phyloP scores from a whole-genome alignment of 257 asterid genomes.

The Verbena officinalis region DNA sequence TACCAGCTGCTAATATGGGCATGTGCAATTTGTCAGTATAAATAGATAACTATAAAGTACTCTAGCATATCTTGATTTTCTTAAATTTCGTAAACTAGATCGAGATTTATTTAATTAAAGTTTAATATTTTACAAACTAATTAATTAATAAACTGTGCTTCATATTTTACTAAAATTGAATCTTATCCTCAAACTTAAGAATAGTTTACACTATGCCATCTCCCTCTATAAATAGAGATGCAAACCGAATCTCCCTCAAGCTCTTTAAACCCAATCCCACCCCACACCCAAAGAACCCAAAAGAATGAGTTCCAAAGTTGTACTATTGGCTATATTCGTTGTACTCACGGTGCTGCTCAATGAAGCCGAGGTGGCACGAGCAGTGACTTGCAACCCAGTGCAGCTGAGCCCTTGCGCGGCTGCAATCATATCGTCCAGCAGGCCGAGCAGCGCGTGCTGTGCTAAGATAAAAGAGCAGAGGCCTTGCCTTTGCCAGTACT shows the following conservation, averaged over 20 bases:
- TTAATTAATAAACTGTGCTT: too few species aligned
- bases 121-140: too few species aligned
- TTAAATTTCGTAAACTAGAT: too few species aligned
- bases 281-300: neutral
- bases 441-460: constrained; percentile 62
- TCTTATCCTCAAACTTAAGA: too few species aligned
- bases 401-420: constrained; percentile 78
- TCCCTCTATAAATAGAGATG: constrained; percentile 43
- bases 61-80: too few species aligned
- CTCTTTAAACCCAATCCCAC: neutral
- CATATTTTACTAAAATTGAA: too few species aligned
- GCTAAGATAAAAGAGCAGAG: constrained; percentile 68
- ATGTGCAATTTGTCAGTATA: too few species aligned
- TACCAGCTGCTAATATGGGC: too few species aligned
- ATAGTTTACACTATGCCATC: neutral
- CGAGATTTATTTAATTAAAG: too few species aligned
- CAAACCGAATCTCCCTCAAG: constrained; percentile 27
- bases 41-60: too few species aligned
- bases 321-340: constrained; percentile 31
- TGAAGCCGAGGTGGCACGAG: constrained; percentile 37
- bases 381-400: constrained; percentile 74
- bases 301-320: constrained; percentile 36
- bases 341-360: constrained; percentile 38
- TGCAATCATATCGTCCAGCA: constrained; percentile 59
- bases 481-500: constrained; percentile 78